Evolutionary conservation across 2,329 filamentous ascomycete species (phyloP), one percentile per base, ranked within the genome.

Genomic region (Fusarium sp.): DNA sequence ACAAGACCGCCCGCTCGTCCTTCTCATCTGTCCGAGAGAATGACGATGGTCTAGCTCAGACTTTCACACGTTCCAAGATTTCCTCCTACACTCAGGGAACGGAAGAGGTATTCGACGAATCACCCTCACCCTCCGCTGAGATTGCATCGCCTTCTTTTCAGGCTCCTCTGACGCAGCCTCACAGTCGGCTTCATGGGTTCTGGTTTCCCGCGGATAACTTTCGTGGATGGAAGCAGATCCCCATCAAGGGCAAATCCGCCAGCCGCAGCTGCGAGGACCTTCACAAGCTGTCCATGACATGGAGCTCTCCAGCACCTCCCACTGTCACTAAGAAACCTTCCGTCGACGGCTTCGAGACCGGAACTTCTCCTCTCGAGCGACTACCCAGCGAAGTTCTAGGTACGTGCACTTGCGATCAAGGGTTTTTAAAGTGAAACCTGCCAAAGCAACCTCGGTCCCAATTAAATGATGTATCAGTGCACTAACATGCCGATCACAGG

Each of bases 341-440:
- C 7, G 42, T 57, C n/a, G 67, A 75, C 58, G 68, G 62, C 53
- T 77, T 78, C 64, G 71, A 78, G 23, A 79, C 83, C n/a, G 86
- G 87, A 59, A 76, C 82, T 23, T 82, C 90, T 23, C 83, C 85
- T 26, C 80, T 94, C 42, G 92, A 94, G 82, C 86, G 79, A 65
- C 84, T 94, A 10, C 91, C 91, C 1, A 83, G 86, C 53, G 91
- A 94, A 80, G 82, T 94, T 69, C 85, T 93, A 60, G 87, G 91
- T 93, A 85, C 80, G 89, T 75, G 50, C 42, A 61, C 16, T 44
- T 59, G 34, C 46, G 13, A 37, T 12, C 26, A 52, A 54, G 41
- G 54, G 45, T 39, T 54, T 25, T 26, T 23, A 23, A 63, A 50
- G 19, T 50, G 42, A 52, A 37, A 54, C 64, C 46, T 70, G 46